Evolutionary conservation across 345 rosid species (phyloP).

Genomic region (Gossypium ekmanianum): DNA sequence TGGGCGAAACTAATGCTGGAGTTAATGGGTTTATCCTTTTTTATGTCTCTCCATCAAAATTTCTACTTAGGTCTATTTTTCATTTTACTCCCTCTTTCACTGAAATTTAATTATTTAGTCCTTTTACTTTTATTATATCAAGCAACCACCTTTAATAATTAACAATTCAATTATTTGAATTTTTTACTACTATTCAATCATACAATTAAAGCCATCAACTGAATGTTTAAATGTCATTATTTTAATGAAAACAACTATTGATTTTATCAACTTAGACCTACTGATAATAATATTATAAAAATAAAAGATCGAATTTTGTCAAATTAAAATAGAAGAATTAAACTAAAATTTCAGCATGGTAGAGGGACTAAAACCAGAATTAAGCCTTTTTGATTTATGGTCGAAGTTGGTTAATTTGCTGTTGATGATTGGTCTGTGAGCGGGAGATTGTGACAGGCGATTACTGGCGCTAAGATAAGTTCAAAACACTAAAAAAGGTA

Average conservation of each 20-base stretch:
- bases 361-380: background rate
- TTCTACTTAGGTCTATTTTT: background rate
- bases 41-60: background rate
- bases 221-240: too few species aligned
- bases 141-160: too few species aligned
- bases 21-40: constrained; percentile 43
- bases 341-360: background rate
- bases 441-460: background rate
- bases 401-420: background rate
- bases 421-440: constrained; percentile 9
- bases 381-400: background rate
- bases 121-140: too few species aligned
- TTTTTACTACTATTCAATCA: too few species aligned
- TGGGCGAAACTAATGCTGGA: constrained; percentile 42
- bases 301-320: background rate
- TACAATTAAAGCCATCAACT: too few species aligned
- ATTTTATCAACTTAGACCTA: too few species aligned
- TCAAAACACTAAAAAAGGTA: constrained; percentile 16
- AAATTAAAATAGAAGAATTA: background rate
- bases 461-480: constrained; percentile 21
- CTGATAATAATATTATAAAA: too few species aligned
- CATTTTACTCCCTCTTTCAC: background rate
- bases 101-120: background rate
- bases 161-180: too few species aligned
- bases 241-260: too few species aligned